Evolutionary conservation across 345 rosid genomes (phyloP).

Genomic region (Angophora floribunda): DNA sequence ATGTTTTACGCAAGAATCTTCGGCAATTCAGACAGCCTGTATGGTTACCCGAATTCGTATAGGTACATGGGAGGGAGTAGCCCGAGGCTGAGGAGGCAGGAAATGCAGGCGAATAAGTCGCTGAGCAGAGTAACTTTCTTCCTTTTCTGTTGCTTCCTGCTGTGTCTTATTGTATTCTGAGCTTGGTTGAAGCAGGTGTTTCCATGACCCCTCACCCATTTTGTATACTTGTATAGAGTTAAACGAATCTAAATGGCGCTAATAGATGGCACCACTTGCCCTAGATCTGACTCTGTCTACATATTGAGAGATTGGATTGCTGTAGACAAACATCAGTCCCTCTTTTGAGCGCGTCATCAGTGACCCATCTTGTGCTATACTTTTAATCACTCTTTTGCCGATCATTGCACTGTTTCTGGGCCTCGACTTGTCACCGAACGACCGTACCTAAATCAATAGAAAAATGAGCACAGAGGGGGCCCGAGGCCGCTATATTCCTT

Average conservation of each 20-base stretch:
- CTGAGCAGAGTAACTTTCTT: conserved; percentile 69
- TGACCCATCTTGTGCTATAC: not conserved
- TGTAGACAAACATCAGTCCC: not conserved
- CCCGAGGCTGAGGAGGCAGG: conserved; percentile 68
- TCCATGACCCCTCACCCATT: not conserved
- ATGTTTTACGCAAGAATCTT: conserved; percentile 37
- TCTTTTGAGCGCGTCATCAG: not conserved
- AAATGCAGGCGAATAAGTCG: conserved; percentile 56
- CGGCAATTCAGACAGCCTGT: conserved; percentile 39
- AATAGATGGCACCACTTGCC: not conserved
- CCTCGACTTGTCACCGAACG: not conserved
- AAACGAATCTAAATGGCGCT: not conserved
- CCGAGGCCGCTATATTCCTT: not conserved
- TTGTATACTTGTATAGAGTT: not conserved
- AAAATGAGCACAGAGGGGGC: not conserved
- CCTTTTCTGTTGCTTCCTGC: conserved; percentile 58
- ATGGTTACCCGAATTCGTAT: conserved; percentile 31
- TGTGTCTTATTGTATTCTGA: conserved; percentile 77
- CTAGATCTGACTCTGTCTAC: not conserved
- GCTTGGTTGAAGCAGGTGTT: not conserved
- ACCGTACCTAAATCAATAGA: not conserved
- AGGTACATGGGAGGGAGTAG: conserved; percentile 8
- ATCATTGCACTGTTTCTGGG: not conserved
- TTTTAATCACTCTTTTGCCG: not conserved
- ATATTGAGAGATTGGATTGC: not conserved